phyloP scores from a whole-genome alignment of 2,329 filamentous ascomycete genomes.

The Raffaelea albimanens region DNA sequence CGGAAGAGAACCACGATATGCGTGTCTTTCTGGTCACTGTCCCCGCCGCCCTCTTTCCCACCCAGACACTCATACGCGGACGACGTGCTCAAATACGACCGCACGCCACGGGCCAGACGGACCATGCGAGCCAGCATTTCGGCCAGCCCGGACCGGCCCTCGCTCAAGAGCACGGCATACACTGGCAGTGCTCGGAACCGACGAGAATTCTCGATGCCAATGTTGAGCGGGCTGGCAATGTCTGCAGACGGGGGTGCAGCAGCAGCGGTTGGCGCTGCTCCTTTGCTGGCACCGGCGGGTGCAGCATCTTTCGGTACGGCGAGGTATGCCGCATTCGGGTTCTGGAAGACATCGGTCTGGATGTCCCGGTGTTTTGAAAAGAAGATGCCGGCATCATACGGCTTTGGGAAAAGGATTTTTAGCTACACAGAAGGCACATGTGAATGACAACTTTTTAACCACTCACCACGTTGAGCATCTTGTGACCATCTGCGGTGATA shows the following conservation, averaged over 20 bases:
- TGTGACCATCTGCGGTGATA: slow-evolving; percentile 80
- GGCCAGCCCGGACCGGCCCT: slow-evolving; percentile 61
- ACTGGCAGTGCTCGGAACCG: slow-evolving; percentile 86
- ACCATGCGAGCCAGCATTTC: slow-evolving; percentile 66
- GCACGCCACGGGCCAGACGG: slow-evolving; percentile 57
- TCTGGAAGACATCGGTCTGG: slow-evolving; percentile 61
- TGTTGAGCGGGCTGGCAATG: slow-evolving; percentile 75
- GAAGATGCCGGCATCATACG: slow-evolving; percentile 90
- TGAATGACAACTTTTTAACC: too few species aligned
- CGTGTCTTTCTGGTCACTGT: slow-evolving; percentile 16
- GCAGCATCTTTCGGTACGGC: too few species aligned
- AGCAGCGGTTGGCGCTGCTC: slow-evolving; percentile 20
- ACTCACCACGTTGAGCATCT: slow-evolving; percentile 77
- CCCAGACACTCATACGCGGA: slow-evolving; percentile 60
- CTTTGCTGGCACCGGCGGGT: slow-evolving; percentile 17
- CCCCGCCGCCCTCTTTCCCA: background rate
- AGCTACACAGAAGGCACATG: too few species aligned
- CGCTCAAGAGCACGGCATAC: slow-evolving; percentile 68
- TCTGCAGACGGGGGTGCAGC: slow-evolving; percentile 21
- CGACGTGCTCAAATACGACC: slow-evolving; percentile 51
- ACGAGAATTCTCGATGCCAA: slow-evolving; percentile 84
- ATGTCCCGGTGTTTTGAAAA: slow-evolving; percentile 56
- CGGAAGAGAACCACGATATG: slow-evolving; percentile 50
- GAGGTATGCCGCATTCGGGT: slow-evolving; percentile 80
- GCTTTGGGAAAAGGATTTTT: slow-evolving; percentile 29